phyloP scores from a whole-genome alignment of 352 stramenopile species.

The Phytophthora kernoviae region DNA sequence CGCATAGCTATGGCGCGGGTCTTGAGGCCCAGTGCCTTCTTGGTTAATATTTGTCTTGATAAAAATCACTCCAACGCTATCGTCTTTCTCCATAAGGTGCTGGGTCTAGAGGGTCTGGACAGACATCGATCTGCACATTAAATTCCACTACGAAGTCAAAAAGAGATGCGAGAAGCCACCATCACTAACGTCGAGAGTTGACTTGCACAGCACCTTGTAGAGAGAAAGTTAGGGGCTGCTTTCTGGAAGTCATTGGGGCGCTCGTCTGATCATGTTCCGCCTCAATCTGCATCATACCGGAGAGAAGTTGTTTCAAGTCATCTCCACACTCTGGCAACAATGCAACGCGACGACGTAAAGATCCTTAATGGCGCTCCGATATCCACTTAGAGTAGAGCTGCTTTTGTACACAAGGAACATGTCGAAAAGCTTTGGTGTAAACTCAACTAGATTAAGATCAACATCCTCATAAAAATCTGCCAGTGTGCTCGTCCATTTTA shows the following conservation, averaged over 20 bases:
- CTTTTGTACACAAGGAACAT: neutral
- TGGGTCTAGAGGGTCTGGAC: slow-evolving; percentile 18
- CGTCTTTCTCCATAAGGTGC: slow-evolving; percentile 9
- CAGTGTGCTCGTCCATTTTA: neutral
- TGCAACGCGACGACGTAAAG: slow-evolving; percentile 6
- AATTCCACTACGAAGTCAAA: slow-evolving; percentile 32
- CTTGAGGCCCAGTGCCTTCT: slow-evolving; percentile 9
- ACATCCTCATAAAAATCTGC: neutral
- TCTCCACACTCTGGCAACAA: slow-evolving; percentile 5
- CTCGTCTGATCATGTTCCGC: slow-evolving; percentile 6
- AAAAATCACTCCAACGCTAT: slow-evolving; percentile 21
- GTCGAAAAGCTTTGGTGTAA: slow-evolving; percentile 1
- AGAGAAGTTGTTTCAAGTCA: slow-evolving; percentile 17
- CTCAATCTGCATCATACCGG: slow-evolving; percentile 14
- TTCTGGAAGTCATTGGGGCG: slow-evolving; percentile 6
- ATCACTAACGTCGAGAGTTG: slow-evolving; percentile 1
- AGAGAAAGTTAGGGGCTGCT: slow-evolving; percentile 9
- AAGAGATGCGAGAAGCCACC: slow-evolving; percentile 28
- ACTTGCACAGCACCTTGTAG: slow-evolving; percentile 5
- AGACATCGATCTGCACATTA: slow-evolving; percentile 33
- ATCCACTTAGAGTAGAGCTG: slow-evolving; percentile 2
- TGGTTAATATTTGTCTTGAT: slow-evolving; percentile 33
- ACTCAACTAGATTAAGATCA: neutral
- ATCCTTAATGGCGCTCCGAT: slow-evolving; percentile 15
- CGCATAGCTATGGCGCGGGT: slow-evolving; percentile 24